Evolutionary conservation across 2,329 filamentous ascomycete genomes (phyloP).

Genomic region (Aspergillus pseudoglaucus): DNA sequence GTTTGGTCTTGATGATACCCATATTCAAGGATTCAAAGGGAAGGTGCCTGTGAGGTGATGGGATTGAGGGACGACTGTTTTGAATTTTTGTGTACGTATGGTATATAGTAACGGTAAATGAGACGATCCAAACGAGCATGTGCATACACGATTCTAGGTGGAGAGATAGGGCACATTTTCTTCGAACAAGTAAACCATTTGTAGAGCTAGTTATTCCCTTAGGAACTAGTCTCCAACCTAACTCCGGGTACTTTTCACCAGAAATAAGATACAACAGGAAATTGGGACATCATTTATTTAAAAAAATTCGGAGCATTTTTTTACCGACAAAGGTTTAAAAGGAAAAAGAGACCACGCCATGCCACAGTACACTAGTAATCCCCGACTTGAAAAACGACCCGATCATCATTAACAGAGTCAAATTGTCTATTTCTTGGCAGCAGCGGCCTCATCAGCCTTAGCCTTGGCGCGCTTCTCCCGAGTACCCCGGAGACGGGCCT

Average conservation of each 20-base stretch:
- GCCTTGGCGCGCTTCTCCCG: constrained; percentile 91
- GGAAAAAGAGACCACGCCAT: constrained; percentile 31
- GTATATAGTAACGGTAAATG: background rate
- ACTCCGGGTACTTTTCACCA: too few species aligned
- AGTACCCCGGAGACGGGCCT: constrained; percentile 72
- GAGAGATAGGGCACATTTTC: background rate
- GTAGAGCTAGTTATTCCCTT: background rate
- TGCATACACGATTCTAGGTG: background rate
- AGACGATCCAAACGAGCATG: background rate
- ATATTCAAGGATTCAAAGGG: background rate
- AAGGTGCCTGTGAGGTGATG: background rate
- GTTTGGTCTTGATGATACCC: constrained; percentile 15
- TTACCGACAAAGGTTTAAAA: constrained; percentile 25
- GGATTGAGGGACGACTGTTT: background rate
- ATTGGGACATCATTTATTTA: constrained; percentile 32
- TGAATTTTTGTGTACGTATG: background rate
- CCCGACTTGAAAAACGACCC: constrained; percentile 31
- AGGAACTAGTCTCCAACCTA: too few species aligned
- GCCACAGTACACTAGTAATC: constrained; percentile 30
- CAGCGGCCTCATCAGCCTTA: constrained; percentile 62
- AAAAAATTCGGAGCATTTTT: constrained; percentile 32
- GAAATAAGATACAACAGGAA: constrained; percentile 5
- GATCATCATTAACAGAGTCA: constrained; percentile 36
- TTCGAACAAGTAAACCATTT: background rate
- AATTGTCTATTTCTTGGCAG: constrained; percentile 45